Conservation (phyloP, 148 eudicot species). For the Dianthus caryophyllus region DNA sequence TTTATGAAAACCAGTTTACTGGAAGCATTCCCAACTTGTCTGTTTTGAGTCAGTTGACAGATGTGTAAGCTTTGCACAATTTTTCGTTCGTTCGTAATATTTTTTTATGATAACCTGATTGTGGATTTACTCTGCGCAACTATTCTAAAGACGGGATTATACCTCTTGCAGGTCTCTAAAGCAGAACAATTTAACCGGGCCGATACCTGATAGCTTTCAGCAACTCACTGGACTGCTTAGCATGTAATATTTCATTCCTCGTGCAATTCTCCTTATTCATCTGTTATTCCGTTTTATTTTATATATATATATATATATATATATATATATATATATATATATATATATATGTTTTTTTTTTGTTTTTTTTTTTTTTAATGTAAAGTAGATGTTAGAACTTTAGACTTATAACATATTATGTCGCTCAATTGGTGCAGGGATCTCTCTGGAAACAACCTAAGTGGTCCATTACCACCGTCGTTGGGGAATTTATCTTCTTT, state of each 20-base stretch:
- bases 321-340: no score
- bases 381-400: not conserved
- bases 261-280: no score
- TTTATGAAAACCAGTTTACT: conserved; percentile 72
- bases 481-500: conserved; percentile 64
- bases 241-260: conserved; percentile 43
- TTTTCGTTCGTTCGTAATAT: not conserved
- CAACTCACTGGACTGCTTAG: conserved; percentile 50
- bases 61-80: conserved; percentile 51
- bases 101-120: not conserved
- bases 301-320: no score
- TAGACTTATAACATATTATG: not conserved
- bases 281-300: no score
- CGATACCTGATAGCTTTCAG: conserved; percentile 73
- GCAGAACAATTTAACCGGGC: conserved; percentile 65
- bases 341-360: not conserved
- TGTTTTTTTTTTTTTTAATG: no score
- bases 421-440: conserved; percentile 50
- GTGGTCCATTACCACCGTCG: conserved; percentile 76
- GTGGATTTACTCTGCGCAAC: not conserved
- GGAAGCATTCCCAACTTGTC: conserved; percentile 79
- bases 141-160: not conserved
- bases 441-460: conserved; percentile 69
- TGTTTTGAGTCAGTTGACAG: conserved; percentile 59
- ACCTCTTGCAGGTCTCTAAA: conserved; percentile 47